These are phyloP conservation scores for Inosperma sp. DNA, from an alignment of 768 basidiomycete genomes.

Conservation along the genomic window DNA sequence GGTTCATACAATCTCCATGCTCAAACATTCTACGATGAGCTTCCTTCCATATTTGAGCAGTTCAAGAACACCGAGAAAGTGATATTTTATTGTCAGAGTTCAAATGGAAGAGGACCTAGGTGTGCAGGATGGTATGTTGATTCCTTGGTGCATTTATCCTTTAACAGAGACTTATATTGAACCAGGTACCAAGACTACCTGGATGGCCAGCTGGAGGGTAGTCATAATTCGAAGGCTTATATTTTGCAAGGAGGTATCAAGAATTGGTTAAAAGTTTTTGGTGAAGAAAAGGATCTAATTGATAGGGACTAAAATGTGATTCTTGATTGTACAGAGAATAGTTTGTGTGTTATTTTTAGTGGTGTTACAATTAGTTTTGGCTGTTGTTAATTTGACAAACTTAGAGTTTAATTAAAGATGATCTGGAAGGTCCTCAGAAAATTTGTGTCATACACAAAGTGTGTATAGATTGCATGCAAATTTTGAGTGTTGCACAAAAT, in stretches of 20 bases:
- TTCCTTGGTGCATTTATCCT: not conserved
- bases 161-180: not conserved
- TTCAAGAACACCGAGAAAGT: constrained; percentile 38
- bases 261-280: constrained; percentile 37
- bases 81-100: constrained; percentile 53
- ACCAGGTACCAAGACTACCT: constrained; percentile 50
- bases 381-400: too few relatives aligned
- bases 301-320: constrained; percentile 22
- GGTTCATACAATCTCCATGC: constrained; percentile 48
- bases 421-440: too few relatives aligned
- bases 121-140: constrained; percentile 49
- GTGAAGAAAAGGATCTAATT: constrained; percentile 26
- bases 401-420: too few relatives aligned
- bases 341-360: too few relatives aligned
- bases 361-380: too few relatives aligned
- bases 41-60: constrained; percentile 38
- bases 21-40: constrained; percentile 46
- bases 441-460: too few relatives aligned
- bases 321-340: not conserved
- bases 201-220: constrained; percentile 24
- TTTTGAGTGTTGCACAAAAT: too few relatives aligned
- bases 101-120: constrained; percentile 47
- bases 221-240: constrained; percentile 33
- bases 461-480: too few relatives aligned
- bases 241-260: constrained; percentile 42